Percentiles rank a stretch among this genome's conserved stretches.
phyloP scores from a whole-genome alignment of 805 yeast species.

The Citeromyces nyonsensis region DNA sequence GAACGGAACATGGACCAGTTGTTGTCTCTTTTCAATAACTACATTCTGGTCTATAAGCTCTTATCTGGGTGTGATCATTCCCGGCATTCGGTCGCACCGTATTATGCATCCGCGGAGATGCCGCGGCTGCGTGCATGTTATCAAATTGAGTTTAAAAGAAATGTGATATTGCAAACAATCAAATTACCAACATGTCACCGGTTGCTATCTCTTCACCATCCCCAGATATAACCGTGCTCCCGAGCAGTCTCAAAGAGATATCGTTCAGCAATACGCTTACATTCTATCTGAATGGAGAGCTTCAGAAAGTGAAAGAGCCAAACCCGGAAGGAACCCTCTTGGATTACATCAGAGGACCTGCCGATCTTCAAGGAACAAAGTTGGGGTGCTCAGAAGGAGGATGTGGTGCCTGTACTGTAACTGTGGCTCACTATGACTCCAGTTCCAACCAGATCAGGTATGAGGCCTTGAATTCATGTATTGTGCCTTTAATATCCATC shows the following conservation, averaged over 20 bases:
- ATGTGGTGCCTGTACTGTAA: conserved; percentile 33
- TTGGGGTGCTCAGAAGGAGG: conserved; percentile 36
- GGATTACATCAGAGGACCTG: conserved; percentile 21
- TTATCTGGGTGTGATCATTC: no score
- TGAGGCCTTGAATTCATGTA: conserved; percentile 28
- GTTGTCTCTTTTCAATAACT: background rate
- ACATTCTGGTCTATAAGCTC: no score
- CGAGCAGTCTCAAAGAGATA: conserved; percentile 10
- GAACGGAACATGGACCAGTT: background rate
- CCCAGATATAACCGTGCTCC: conserved; percentile 7
- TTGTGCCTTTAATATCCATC: conserved; percentile 25
- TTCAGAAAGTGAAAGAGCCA: conserved; percentile 17
- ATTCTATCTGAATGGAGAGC: conserved; percentile 24
- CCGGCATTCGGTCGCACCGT: no score
- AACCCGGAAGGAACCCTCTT: conserved; percentile 25
- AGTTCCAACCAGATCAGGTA: conserved; percentile 12
- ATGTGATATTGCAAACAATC: no score
- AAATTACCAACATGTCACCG: no score
- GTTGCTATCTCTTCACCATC: no score
- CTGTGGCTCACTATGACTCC: conserved; percentile 17
- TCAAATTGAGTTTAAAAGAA: no score
- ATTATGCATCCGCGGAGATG: no score
- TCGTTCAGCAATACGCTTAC: conserved; percentile 10
- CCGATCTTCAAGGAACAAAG: conserved; percentile 25
- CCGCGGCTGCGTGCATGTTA: no score